phyloP scores from a whole-genome alignment of 139 green algal genomes.

The Volvox reticuliferus region DNA sequence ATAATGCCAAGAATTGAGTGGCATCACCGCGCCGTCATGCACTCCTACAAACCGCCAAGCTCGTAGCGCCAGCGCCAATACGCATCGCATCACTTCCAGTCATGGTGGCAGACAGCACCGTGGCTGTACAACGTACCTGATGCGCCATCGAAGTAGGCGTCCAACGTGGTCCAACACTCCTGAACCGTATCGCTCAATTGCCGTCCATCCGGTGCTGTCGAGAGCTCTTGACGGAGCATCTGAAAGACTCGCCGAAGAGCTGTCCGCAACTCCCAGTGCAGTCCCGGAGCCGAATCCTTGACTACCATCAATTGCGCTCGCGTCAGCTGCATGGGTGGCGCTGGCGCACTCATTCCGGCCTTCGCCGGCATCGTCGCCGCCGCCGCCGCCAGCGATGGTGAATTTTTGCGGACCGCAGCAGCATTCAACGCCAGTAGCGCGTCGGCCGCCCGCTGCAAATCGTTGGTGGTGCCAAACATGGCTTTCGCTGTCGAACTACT shows the following conservation, averaged over 20 bases:
- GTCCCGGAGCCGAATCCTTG: background rate
- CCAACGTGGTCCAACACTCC: conserved; percentile 30
- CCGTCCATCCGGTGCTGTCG: background rate
- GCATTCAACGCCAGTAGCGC: conserved; percentile 25
- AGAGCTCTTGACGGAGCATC: conserved; percentile 15
- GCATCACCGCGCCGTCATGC: no score
- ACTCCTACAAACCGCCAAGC: no score
- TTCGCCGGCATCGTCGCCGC: background rate
- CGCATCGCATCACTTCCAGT: no score
- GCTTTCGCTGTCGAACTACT: background rate
- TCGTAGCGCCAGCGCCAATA: no score
- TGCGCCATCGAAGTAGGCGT: conserved; percentile 10
- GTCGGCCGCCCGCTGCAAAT: conserved; percentile 14
- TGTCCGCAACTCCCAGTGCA: conserved; percentile 13
- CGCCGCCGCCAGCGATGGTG: background rate
- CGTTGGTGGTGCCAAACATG: background rate
- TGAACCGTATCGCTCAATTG: conserved; percentile 1
- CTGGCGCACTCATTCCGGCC: background rate
- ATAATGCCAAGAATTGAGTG: no score
- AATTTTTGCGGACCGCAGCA: background rate
- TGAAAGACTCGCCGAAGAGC: conserved; percentile 17
- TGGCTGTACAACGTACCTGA: background rate
- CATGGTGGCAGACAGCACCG: no score
- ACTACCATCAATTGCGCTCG: background rate
- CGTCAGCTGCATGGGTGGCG: background rate